phyloP scores from a whole-genome alignment of 768 basidiomycete genomes.

The Dentipellis fragilis region DNA sequence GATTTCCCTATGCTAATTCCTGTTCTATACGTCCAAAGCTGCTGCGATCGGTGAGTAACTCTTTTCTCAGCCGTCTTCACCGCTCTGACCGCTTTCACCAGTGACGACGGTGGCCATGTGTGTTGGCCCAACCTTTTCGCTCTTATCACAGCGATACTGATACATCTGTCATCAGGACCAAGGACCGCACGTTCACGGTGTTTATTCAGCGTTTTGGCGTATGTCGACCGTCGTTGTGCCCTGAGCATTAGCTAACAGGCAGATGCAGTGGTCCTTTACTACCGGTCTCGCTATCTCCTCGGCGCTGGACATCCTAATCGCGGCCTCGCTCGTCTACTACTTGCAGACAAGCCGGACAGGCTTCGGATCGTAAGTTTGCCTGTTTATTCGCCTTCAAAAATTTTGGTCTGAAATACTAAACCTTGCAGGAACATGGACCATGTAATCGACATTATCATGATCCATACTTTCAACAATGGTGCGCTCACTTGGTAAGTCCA shows the following conservation, averaged over 20 bases:
- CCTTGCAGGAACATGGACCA: slow-evolving; percentile 9
- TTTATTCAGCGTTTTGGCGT: slow-evolving; percentile 2
- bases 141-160: neutral
- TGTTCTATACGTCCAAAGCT: slow-evolving; percentile 1
- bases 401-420: neutral
- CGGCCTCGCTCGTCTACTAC: slow-evolving; percentile 12
- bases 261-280: slow-evolving; percentile 9
- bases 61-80: neutral
- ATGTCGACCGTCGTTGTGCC: neutral
- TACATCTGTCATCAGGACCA: neutral
- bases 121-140: neutral
- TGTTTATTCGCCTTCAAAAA: neutral
- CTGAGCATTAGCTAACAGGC: neutral
- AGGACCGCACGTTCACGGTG: slow-evolving; percentile 1
- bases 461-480: slow-evolving; percentile 16
- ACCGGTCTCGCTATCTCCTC: slow-evolving; percentile 12
- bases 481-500: slow-evolving; percentile 10
- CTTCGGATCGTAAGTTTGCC: slow-evolving; percentile 7
- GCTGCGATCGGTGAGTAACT: slow-evolving; percentile 8
- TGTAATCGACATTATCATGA: slow-evolving; percentile 8
- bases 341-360: slow-evolving; percentile 13
- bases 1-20: neutral
- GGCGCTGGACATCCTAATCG: slow-evolving; percentile 10
- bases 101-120: slow-evolving; percentile 9
- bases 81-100: neutral